These are phyloP conservation scores for Entophlyctis luteolus DNA, from an alignment of 192 early-diverging fungal species.

Conservation along the genomic window DNA sequence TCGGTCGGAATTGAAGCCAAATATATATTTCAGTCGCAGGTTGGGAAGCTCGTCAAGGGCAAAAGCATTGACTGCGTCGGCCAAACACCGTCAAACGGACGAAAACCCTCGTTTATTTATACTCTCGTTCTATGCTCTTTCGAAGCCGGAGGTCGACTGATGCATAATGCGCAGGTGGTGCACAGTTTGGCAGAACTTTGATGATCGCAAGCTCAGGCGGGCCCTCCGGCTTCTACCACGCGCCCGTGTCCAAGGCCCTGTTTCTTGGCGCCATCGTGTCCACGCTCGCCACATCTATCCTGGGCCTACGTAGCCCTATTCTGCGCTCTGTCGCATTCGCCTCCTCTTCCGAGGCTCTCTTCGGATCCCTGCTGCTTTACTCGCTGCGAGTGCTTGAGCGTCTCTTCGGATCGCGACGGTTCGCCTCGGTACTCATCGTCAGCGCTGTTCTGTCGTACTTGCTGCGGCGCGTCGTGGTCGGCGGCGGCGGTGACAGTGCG, in stretches of 20 bases:
- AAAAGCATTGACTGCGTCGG: no score
- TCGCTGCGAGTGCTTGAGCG: constrained; percentile 39
- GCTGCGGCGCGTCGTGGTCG: no score
- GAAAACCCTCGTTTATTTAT: constrained; percentile 7
- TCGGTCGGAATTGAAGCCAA: neutral
- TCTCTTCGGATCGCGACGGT: constrained; percentile 36
- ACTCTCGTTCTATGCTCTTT: neutral
- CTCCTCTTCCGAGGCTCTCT: constrained; percentile 34
- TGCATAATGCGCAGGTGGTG: neutral
- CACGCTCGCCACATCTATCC: constrained; percentile 15
- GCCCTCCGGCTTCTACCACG: constrained; percentile 33
- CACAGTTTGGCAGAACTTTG: neutral
- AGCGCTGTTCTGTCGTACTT: constrained; percentile 20
- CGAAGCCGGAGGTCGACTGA: neutral
- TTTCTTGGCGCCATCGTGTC: constrained; percentile 34
- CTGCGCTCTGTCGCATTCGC: constrained; percentile 24
- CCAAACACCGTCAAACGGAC: neutral
- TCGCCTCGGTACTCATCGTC: constrained; percentile 28
- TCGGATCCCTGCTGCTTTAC: constrained; percentile 39
- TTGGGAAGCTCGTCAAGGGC: neutral
- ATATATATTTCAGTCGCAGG: neutral
- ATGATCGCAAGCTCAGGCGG: neutral
- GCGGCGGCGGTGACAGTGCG: no score
- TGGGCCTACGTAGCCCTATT: neutral
- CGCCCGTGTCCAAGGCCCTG: constrained; percentile 42